phyloP scores from a whole-genome alignment of 495 filamentous ascomycete genomes.

The Pyronema domesticum region DNA sequence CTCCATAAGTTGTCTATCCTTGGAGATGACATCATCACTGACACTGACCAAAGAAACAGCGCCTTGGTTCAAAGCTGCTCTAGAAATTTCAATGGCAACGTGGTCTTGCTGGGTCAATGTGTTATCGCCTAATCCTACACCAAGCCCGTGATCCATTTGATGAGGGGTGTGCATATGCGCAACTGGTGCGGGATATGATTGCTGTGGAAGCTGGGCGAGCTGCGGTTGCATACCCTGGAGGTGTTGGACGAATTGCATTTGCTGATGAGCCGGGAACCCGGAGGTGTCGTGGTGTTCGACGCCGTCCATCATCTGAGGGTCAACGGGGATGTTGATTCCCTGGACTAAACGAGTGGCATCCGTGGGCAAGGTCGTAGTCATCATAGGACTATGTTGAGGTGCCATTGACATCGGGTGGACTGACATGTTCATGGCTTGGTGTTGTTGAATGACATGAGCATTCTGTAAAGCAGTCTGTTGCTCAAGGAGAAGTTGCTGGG shows the following conservation, averaged over 20 bases:
- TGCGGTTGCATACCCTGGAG: slow-evolving; percentile 7
- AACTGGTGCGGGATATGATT: background rate
- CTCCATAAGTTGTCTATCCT: slow-evolving; percentile 22
- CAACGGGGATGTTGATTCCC: slow-evolving; percentile 23
- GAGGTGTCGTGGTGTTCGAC: slow-evolving; percentile 12
- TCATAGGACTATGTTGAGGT: background rate
- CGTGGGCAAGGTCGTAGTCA: background rate
- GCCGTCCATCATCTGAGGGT: slow-evolving; percentile 25
- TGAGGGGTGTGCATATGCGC: slow-evolving; percentile 1
- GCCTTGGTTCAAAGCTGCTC: slow-evolving; percentile 17
- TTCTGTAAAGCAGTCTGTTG: background rate
- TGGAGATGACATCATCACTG: slow-evolving; percentile 22
- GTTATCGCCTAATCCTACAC: background rate
- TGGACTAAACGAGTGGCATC: slow-evolving; percentile 16
- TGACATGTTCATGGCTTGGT: background rate
- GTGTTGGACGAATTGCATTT: slow-evolving; percentile 13
- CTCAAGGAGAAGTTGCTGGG: background rate
- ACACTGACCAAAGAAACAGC: slow-evolving; percentile 19
- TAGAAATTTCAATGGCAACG: slow-evolving; percentile 15
- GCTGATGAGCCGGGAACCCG: background rate
- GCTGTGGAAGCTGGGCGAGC: slow-evolving; percentile 1
- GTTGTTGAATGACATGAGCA: background rate
- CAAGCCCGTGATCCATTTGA: background rate
- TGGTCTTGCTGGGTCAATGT: slow-evolving; percentile 11
- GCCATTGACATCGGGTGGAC: background rate